Percentiles rank a stretch among this genome's conserved stretches.
These are phyloP conservation scores for Coniella lustricola DNA, from an alignment of 2,329 filamentous ascomycete species.

Conservation along the genomic window DNA sequence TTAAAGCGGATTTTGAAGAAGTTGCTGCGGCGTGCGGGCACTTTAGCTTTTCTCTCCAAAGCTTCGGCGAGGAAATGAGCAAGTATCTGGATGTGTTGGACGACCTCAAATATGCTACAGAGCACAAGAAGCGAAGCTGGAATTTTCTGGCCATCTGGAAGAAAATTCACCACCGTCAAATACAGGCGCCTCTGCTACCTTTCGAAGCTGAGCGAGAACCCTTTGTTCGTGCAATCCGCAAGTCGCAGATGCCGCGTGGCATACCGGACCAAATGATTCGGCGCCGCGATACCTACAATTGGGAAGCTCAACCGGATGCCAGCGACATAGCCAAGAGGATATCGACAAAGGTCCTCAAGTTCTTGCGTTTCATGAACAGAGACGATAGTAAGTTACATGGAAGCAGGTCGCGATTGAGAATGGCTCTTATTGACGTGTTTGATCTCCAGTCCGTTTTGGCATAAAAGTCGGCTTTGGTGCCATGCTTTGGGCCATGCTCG, in stretches of 20 bases:
- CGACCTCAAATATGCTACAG: slow-evolving; percentile 68
- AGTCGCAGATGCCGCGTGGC: slow-evolving; percentile 48
- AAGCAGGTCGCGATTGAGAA: too few relatives aligned
- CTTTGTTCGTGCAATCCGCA: slow-evolving; percentile 40
- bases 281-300: slow-evolving; percentile 47
- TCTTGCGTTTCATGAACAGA: slow-evolving; percentile 41
- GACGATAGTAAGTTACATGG: slow-evolving; percentile 49
- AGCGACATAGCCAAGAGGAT: slow-evolving; percentile 36
- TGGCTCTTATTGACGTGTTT: too few relatives aligned
- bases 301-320: slow-evolving; percentile 46
- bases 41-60: slow-evolving; percentile 85
- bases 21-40: slow-evolving; percentile 96
- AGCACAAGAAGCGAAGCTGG: slow-evolving; percentile 62
- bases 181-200: slow-evolving; percentile 19
- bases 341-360: slow-evolving; percentile 39
- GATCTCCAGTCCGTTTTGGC: slow-evolving; percentile 67
- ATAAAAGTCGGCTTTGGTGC: slow-evolving; percentile 92
- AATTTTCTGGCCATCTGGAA: slow-evolving; percentile 80
- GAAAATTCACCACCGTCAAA: slow-evolving; percentile 13
- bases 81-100: slow-evolving; percentile 78
- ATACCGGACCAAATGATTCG: slow-evolving; percentile 47
- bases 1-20: slow-evolving; percentile 92
- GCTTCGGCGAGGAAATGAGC: slow-evolving; percentile 85
- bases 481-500: slow-evolving; percentile 78
- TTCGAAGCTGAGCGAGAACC: slow-evolving; percentile 37